Conservation (phyloP, 1,139 yeast species). For the Kazachstania sp. region DNA sequence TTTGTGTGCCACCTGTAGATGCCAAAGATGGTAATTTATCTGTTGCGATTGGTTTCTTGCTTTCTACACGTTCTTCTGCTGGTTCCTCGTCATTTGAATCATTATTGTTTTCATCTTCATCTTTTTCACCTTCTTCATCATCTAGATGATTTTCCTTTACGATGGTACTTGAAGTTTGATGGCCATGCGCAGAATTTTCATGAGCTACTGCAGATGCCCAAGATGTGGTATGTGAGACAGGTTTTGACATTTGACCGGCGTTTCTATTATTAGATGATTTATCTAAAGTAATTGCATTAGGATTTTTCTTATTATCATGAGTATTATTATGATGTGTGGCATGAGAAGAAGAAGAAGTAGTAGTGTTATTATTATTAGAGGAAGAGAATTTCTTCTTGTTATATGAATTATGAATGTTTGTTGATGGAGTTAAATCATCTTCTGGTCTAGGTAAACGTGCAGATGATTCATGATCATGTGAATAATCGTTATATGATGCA, state of each 20-base stretch:
- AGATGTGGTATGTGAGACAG: conserved; percentile 6
- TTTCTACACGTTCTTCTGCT: background rate
- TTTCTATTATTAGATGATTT: background rate
- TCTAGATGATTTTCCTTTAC: background rate
- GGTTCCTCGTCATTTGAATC: background rate
- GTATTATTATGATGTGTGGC: background rate
- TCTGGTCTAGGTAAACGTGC: conserved; percentile 5
- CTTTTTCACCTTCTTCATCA: background rate
- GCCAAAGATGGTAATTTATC: conserved; percentile 2
- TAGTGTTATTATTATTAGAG: background rate
- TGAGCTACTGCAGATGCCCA: conserved; percentile 9
- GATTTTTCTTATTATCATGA: background rate
- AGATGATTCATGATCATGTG: background rate
- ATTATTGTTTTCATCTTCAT: background rate
- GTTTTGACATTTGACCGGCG: conserved; percentile 1
- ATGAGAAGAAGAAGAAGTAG: background rate
- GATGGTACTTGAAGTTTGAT: background rate
- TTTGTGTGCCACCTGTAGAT: background rate
- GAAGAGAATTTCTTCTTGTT: background rate
- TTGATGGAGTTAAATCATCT: conserved; percentile 3
- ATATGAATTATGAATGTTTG: background rate
- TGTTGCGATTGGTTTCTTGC: background rate
- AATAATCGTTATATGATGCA: background rate
- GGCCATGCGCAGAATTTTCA: background rate
- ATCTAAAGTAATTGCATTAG: conserved; percentile 1